These are phyloP conservation scores for Clausena lansium DNA, from an alignment of 345 rosid species.

Conservation along the genomic window DNA sequence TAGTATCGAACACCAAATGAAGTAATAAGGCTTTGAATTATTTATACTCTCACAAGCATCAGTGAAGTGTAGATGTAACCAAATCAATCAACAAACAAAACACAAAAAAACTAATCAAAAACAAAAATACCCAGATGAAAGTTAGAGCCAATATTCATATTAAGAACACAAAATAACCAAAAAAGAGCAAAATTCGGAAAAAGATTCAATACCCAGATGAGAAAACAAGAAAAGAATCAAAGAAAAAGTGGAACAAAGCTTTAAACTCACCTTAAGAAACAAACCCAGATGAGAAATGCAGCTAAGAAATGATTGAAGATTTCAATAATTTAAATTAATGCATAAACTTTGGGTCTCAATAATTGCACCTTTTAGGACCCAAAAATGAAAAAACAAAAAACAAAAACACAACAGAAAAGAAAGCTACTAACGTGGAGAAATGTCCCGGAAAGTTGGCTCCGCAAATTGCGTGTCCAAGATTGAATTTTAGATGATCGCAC, in stretches of 20 bases:
- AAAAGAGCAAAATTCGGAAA: neutral
- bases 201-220: slow-evolving; percentile 6
- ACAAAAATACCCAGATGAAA: slow-evolving; percentile 14
- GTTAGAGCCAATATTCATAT: neutral
- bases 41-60: neutral
- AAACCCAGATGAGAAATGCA: neutral
- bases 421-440: slow-evolving; percentile 31
- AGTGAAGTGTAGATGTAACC: neutral
- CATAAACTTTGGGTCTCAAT: slow-evolving; percentile 21
- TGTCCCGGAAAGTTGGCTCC: slow-evolving; percentile 41
- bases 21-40: neutral
- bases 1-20: neutral
- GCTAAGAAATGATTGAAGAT: neutral
- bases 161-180: neutral
- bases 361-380: slow-evolving; percentile 28
- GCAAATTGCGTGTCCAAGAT: slow-evolving; percentile 42
- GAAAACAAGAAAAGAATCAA: neutral
- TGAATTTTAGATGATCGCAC: neutral
- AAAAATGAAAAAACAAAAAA: neutral
- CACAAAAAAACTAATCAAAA: slow-evolving; percentile 10
- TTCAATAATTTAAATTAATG: neutral
- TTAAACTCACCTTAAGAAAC: slow-evolving; percentile 3
- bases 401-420: neutral
- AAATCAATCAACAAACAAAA: neutral
- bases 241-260: neutral